Evolutionary conservation across 495 filamentous ascomycete genomes (phyloP).

Genomic region (Xylaria intraflava): DNA sequence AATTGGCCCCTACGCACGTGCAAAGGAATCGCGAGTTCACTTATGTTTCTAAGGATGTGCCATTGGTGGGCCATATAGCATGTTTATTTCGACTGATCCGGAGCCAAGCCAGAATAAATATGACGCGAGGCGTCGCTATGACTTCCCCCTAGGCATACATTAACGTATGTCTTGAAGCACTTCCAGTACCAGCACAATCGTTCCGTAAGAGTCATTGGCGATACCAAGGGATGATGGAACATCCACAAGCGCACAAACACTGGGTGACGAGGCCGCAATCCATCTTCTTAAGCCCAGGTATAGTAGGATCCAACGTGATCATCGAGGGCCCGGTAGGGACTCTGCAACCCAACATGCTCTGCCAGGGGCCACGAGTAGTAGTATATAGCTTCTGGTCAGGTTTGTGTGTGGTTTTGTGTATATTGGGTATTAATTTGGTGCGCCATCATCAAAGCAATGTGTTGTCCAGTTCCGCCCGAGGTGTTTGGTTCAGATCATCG

Average conservation of each 20-base stretch:
- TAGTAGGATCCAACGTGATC: background rate
- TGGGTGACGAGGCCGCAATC: background rate
- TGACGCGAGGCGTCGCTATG: background rate
- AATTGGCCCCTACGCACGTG: background rate
- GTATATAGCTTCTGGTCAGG: conserved; percentile 1
- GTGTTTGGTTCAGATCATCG: conserved; percentile 10
- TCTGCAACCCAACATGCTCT: background rate
- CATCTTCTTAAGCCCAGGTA: background rate
- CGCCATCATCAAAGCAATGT: conserved; percentile 10
- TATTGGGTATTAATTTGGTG: conserved; percentile 11
- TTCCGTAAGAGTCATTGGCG: background rate
- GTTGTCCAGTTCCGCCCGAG: conserved; percentile 8
- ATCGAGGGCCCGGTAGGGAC: background rate
- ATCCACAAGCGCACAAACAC: background rate
- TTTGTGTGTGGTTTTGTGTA: conserved; percentile 1
- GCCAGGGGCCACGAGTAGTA: background rate
- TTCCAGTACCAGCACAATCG: background rate
- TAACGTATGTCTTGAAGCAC: background rate
- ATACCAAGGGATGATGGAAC: background rate
- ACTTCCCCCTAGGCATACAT: background rate
- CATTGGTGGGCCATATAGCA: background rate
- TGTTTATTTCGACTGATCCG: background rate
- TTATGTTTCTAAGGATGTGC: background rate
- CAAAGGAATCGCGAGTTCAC: background rate
- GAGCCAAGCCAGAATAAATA: background rate